Conservation (phyloP, 148 eudicot species). For the Fagopyrum tataricum region DNA sequence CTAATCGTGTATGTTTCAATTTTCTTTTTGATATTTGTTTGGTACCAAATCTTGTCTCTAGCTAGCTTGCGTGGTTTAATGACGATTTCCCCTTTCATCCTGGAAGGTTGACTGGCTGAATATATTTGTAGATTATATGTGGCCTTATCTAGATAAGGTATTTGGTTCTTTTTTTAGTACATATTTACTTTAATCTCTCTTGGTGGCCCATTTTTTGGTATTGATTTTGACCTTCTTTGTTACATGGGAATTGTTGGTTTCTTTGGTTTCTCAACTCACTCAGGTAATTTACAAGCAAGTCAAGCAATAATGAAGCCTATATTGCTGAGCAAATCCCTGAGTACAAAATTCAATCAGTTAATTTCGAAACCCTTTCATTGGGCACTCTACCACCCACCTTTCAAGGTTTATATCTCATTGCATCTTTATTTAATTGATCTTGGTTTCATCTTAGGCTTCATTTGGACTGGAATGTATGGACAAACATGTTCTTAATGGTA, state of each 20-base stretch:
- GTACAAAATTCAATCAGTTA: constrained; percentile 74
- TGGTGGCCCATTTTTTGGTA: background rate
- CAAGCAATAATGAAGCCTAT: constrained; percentile 67
- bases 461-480: too few relatives aligned
- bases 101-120: constrained; percentile 89
- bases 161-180: background rate
- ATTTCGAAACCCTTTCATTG: constrained; percentile 63
- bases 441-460: background rate
- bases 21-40: background rate
- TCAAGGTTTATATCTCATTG: constrained; percentile 45
- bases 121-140: constrained; percentile 67
- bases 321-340: constrained; percentile 84
- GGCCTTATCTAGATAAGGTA: constrained; percentile 98
- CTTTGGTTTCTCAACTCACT: background rate
- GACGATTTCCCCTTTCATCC: constrained; percentile 1
- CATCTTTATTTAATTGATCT: background rate
- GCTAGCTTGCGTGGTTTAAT: background rate
- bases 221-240: too few relatives aligned
- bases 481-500: too few relatives aligned
- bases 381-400: constrained; percentile 87
- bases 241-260: background rate
- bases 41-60: background rate
- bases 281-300: constrained; percentile 89
- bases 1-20: constrained; percentile 51
- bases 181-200: background rate